Conservation (phyloP, 768 basidiomycete genomes). For the Hydnomerulius pinastri region DNA sequence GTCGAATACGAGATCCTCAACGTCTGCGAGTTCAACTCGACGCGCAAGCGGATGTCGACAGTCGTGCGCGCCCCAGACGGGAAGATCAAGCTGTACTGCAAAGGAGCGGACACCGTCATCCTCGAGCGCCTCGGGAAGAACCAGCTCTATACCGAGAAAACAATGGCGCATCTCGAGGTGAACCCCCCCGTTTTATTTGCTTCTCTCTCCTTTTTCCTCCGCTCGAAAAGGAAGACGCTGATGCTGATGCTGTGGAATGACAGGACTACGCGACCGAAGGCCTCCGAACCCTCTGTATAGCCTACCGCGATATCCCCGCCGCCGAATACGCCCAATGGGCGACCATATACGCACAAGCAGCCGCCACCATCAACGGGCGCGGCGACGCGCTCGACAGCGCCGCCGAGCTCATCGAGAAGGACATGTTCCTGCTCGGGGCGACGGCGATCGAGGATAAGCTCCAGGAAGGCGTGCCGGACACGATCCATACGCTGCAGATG, state of each 20-base stretch:
- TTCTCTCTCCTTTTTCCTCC: not conserved
- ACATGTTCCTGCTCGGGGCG: conserved; percentile 89
- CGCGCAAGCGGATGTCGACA: conserved; percentile 97
- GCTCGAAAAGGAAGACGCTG: conserved; percentile 4
- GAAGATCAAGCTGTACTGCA: conserved; percentile 92
- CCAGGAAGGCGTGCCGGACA: conserved; percentile 97
- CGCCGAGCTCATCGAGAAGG: conserved; percentile 94
- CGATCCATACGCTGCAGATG: conserved; percentile 96
- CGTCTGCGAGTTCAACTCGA: conserved; percentile 98
- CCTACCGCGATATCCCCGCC: conserved; percentile 89
- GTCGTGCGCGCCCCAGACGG: conserved; percentile 86
- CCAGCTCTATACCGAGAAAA: conserved; percentile 84
- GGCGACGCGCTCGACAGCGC: conserved; percentile 93
- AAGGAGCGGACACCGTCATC: conserved; percentile 98
- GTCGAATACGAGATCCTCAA: conserved; percentile 91
- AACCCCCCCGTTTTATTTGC: too few species aligned
- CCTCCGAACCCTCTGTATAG: conserved; percentile 93
- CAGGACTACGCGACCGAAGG: conserved; percentile 98
- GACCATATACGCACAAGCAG: conserved; percentile 86
- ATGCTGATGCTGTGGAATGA: too few species aligned
- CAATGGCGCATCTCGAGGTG: conserved; percentile 91
- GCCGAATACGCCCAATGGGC: conserved; percentile 92
- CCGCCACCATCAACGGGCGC: conserved; percentile 92
- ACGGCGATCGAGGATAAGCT: conserved; percentile 99
- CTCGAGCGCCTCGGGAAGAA: conserved; percentile 87